Evolutionary conservation across 1,284 basidiomycete species (phyloP), one percentile per base, ranked within the genome.

Genomic region (Chalciporus sp.): DNA sequence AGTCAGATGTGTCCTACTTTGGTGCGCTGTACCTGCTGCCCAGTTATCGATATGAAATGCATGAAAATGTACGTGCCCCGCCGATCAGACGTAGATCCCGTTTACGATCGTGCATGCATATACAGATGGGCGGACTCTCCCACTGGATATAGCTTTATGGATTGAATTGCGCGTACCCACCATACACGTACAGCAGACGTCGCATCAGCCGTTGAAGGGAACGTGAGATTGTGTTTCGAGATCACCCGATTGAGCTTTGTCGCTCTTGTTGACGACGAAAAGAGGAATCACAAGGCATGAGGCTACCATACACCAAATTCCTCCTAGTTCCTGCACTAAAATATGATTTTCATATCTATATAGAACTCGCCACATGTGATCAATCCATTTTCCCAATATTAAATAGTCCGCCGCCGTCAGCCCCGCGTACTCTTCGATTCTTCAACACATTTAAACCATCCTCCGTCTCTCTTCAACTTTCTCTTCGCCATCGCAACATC

Each of bases 231-330:
- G 55, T 46, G 53, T 63, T 61, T 60, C 53, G 54, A 64, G 61
- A 62, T 43, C 50, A 50, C 42, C 12, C 37, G 29, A 11, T 31
- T 20, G 29, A 49, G 31, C 23, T 43, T 41, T 26, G 12, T 14
- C 54, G 64, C 63, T 71, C 64, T 71, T 69, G 68, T 70, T 54
- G 26, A 8, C 9, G n/a, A 40, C 58, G 0, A 55, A 68, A 53
- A 23, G 40, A 62, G 69, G 33, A 65, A 53, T 55, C 39, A 61
- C 59, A 70, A 63, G 46, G 50, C 51, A 45, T 42, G 61, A 56
- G 52, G 48, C 42, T 53, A 57, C 52, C 23, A 33, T 46, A 44
- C 51, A 37, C 35, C 52, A 28, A 44, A 10, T 26, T 40, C n/a
- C 41, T 27, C 7, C 42, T 14, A 7, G 41, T n/a, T 26, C 14